Conservation (phyloP, 176 grass and related monocot species). For the Puccinellia tenuiflora region DNA sequence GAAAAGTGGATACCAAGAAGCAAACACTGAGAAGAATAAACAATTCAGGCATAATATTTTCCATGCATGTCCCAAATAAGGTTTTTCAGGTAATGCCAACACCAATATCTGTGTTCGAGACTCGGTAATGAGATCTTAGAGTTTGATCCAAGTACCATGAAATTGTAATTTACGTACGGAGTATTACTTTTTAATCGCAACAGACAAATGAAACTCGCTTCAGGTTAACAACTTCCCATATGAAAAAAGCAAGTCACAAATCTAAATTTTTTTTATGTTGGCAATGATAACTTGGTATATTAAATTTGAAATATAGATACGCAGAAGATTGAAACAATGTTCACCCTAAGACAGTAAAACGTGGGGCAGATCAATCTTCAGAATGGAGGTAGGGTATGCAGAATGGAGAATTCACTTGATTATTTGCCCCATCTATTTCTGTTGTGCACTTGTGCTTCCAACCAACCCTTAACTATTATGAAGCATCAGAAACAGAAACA, state of each 20-base stretch:
- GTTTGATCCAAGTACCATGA: background rate
- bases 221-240: conserved; percentile 3
- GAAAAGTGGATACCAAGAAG: background rate
- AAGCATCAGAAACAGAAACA: conserved; percentile 28
- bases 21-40: background rate
- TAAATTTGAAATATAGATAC: conserved; percentile 18
- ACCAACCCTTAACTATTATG: conserved; percentile 10
- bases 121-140: background rate
- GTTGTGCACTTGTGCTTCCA: conserved; percentile 8
- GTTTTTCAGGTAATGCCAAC: background rate
- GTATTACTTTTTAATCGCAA: background rate
- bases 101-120: background rate
- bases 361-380: conserved; percentile 26
- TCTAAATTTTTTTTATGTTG: conserved; percentile 2
- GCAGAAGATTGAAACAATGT: conserved; percentile 8
- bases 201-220: background rate
- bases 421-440: conserved; percentile 28
- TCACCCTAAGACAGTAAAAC: conserved; percentile 26
- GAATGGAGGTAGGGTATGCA: conserved; percentile 6
- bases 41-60: background rate
- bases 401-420: conserved; percentile 28
- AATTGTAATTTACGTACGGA: background rate
- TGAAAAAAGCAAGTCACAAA: background rate
- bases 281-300: background rate
- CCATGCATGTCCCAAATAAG: background rate